Conservation (phyloP, 2,329 filamentous ascomycete genomes). For the Coleophoma eucalyptorum region DNA sequence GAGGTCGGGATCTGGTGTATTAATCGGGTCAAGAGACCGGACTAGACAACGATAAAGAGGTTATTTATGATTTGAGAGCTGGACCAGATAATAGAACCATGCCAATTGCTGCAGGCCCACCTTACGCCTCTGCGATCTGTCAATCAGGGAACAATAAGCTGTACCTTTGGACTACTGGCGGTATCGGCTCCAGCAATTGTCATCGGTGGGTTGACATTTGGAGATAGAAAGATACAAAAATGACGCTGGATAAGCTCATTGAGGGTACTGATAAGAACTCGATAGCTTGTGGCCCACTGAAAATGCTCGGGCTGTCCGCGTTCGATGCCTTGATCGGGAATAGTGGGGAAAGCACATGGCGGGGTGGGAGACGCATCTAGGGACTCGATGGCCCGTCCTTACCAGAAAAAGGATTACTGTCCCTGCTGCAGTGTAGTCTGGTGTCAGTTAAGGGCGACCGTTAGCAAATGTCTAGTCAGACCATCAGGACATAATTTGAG, state of each 20-base stretch:
- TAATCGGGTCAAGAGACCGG: conserved; percentile 19
- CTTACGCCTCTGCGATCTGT: neutral
- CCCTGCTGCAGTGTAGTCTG: conserved; percentile 2
- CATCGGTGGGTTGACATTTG: no score
- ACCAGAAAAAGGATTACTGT: conserved; percentile 11
- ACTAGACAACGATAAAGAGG: conserved; percentile 9
- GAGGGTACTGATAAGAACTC: neutral
- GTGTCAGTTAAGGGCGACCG: no score
- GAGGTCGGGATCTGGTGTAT: conserved; percentile 22
- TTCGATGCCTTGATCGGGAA: conserved; percentile 12
- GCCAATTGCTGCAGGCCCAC: neutral
- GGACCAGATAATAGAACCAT: neutral
- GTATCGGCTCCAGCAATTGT: neutral
- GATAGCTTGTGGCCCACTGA: neutral
- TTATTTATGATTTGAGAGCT: conserved; percentile 11
- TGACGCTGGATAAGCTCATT: neutral
- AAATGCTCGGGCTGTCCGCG: conserved; percentile 2
- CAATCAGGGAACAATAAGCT: neutral
- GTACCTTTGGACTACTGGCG: neutral
- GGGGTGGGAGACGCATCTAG: conserved; percentile 7
- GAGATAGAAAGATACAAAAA: neutral
- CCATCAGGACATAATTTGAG: neutral
- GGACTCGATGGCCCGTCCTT: neutral
- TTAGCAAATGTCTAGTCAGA: neutral
- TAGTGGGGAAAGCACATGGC: conserved; percentile 13